Evolutionary conservation across 495 filamentous ascomycete genomes (phyloP), one percentile per base, ranked within the genome.

Genomic region (Trichoderma virens): DNA sequence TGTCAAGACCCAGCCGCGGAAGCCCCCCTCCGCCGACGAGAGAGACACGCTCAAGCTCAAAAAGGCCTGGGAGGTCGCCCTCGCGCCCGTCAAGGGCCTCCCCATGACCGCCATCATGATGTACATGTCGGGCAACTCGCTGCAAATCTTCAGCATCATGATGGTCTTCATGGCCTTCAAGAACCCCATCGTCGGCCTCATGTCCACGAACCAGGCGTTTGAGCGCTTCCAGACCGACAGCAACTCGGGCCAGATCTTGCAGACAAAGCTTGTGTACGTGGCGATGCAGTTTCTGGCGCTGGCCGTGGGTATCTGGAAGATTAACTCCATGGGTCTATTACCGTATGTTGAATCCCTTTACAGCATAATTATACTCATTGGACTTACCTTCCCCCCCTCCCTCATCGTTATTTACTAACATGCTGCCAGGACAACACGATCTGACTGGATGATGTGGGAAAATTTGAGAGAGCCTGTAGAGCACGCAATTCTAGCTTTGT

Each of bases 151-250:
- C 82, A 92, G 87, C 76, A 97, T 99, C 73, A 97, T 98, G 92
- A 98, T 98, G 94, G 92, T 97, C 8, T 92, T 90, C 68, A 97
- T 97, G 90, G 85, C 96, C 54, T 99, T 99, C 84, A 97, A 97
- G 80, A 93, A 89, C 66, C 94, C 94, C 16, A 85, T 98, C 63
- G 85, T 90, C 76, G 94, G 92, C 56, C 78, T 99, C 54, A 72
- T 96, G 54, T 81, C 76, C 60, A 90, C 92, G 59, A 89, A 91
- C 70, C 80, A 84, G 66, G 88, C 88, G 20, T 99, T 99, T 72
- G 81, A 88, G 68, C 86, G 89, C 63, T 95, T 95, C 76, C 92
- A 97, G 74, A 92, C 90, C 34, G 88, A 92, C 32, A 85, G 82
- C n/a, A 95, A 89, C 56, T 81, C 82, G 70, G 71, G 71, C 9